A percentile compares a stretch with the other conserved stretches of the same genome.
Evolutionary conservation across 805 yeast genomes (phyloP).

Genomic region (Candida nanaspora): DNA sequence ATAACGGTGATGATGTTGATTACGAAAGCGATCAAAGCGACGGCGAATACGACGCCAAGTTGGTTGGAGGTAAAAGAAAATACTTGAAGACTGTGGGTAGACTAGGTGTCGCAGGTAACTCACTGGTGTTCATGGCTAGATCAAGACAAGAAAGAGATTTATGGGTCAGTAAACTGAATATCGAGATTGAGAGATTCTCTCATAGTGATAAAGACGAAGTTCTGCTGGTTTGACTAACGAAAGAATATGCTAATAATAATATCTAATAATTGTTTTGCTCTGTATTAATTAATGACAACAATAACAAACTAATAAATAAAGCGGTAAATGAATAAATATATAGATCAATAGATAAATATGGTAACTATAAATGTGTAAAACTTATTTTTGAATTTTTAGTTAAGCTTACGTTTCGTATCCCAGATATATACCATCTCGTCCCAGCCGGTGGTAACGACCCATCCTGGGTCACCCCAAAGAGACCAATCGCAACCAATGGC

Average conservation of each 20-base stretch:
- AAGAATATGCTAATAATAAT: no score
- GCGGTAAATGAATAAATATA: no score
- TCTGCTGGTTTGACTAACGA: constrained; percentile 10
- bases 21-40: background rate
- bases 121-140: constrained; percentile 70
- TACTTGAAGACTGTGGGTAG: constrained; percentile 38
- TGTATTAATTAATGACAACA: no score
- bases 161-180: constrained; percentile 55
- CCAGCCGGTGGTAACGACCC: constrained; percentile 95
- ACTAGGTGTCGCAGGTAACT: constrained; percentile 60
- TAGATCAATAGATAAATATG: no score
- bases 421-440: constrained; percentile 91
- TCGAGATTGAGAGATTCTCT: constrained; percentile 39
- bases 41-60: no score
- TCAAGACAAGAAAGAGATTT: constrained; percentile 76
- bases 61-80: constrained; percentile 17
- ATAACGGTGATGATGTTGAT: background rate
- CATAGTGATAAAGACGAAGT: constrained; percentile 12
- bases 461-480: constrained; percentile 93
- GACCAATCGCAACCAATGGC: constrained; percentile 94
- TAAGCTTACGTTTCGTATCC: constrained; percentile 45
- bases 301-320: no score
- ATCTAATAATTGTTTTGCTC: no score
- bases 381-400: no score
- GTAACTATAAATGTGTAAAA: no score